Evolutionary conservation across 371 early-diverging fungal genomes (phyloP).

Genomic region (Batrachochytrium dendrobatidis): DNA sequence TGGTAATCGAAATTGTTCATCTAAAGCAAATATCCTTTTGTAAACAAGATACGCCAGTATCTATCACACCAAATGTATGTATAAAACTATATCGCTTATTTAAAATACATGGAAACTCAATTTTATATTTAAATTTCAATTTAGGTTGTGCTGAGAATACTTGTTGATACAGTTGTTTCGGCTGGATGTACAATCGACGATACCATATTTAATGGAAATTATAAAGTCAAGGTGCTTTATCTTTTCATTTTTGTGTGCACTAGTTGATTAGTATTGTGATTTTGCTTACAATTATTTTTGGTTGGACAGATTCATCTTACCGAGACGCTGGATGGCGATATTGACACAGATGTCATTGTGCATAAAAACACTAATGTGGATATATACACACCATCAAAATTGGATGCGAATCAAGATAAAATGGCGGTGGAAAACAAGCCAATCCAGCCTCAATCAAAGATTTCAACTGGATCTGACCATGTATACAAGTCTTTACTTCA

Average conservation of each 20-base stretch:
- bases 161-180: not conserved
- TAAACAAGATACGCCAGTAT: too few species aligned
- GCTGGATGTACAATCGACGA: constrained; percentile 1
- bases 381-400: not conserved
- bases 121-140: too few species aligned
- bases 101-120: too few species aligned
- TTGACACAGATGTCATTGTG: not conserved
- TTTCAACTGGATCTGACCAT: constrained; percentile 18
- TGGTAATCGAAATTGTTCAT: too few species aligned
- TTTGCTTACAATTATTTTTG: not conserved
- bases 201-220: not conserved
- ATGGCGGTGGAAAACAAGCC: not conserved
- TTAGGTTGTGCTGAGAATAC: not conserved
- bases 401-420: not conserved
- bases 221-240: too few species aligned
- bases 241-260: too few species aligned
- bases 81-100: too few species aligned
- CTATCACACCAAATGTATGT: too few species aligned
- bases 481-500: constrained; percentile 51
- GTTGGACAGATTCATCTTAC: not conserved
- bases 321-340: not conserved
- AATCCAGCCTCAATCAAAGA: too few species aligned
- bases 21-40: too few species aligned
- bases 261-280: too few species aligned
- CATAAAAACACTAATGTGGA: not conserved